Base-by-base conservation (phyloP, 352 stramenopile species). In the Pythium volutum region DNA sequence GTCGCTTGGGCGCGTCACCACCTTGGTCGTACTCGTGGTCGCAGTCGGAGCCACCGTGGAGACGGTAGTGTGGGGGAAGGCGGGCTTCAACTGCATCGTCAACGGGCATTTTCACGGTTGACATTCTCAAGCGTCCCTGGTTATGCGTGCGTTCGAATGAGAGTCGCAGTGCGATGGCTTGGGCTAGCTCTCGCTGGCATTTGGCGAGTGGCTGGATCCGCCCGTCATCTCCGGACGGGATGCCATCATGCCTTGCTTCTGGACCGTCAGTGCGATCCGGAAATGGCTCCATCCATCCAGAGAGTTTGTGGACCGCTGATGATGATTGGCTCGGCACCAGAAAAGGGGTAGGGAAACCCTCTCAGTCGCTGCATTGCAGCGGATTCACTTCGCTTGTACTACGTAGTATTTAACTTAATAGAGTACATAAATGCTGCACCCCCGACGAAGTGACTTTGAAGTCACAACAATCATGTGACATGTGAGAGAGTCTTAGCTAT, bases 1-100 rank as follows among this genome's bases (percentile, higher is more conserved):
- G 58, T 0, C 74, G 73, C 67, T 89, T 89, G 11, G 36, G 22
- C 10, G 51, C 34, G 14, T 27, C 42, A 14, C 31, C 29, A 34
- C n/a, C 27, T 18, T 6, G 26, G 4, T 36, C 39, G 25, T 3
- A 12, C 8, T n/a, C 48, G 25, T 3, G 20, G 16, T n/a, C 48
- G 4, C 34, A 9, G 29, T 41, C 48, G 11, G 15, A 7, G 10
- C 29, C 29, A 16, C 29, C 1, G 29, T 31, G 25, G 18, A 41
- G 48, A 18, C 48, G 48, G 48, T 55, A 43, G 2, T 27, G 29
- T 1, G 48, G 29, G 1, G 29, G 29, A 7, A 55, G 29, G 0
- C 15, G 48, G 9, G 5, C 36, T 16, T 43, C 36, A 15, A 43
- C 31, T 23, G 36, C 14, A 43, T 43, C 12, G 36, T 18, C 36